A percentile compares a stretch with the other conserved stretches of the same genome.
Conservation (phyloP, 192 early-diverging fungal species). For the Entomortierella lignicola region DNA sequence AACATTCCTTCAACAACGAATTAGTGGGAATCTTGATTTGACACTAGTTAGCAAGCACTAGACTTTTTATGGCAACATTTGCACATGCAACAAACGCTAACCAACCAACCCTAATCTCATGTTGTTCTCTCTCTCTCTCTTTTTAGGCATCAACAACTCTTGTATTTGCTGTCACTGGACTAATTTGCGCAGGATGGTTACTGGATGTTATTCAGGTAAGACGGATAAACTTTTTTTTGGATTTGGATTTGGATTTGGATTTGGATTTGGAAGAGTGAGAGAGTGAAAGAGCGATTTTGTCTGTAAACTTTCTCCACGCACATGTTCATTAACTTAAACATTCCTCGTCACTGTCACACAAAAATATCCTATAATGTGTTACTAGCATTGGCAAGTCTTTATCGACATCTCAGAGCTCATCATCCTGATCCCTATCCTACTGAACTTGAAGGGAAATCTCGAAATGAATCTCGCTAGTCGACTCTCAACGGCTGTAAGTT, state of each 20-base stretch:
- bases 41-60: too few relatives aligned
- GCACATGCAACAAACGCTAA: neutral
- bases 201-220: conserved; percentile 73
- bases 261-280: too few relatives aligned
- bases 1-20: neutral
- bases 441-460: conserved; percentile 92
- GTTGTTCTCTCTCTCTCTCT: neutral
- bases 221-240: neutral
- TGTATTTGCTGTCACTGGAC: conserved; percentile 75
- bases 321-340: too few relatives aligned
- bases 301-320: too few relatives aligned
- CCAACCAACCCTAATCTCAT: neutral
- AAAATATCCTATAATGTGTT: too few relatives aligned
- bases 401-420: conserved; percentile 76
- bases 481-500: conserved; percentile 78
- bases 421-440: conserved; percentile 85
- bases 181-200: conserved; percentile 77
- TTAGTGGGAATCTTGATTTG: neutral
- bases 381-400: conserved; percentile 79
- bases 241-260: too few relatives aligned
- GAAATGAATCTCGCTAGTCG: conserved; percentile 93
- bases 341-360: too few relatives aligned
- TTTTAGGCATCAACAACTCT: conserved; percentile 61
- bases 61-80: neutral
- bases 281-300: too few relatives aligned